Evolutionary conservation across 2,329 filamentous ascomycete genomes (phyloP).

Genomic region (Dothideomycetes sp.): DNA sequence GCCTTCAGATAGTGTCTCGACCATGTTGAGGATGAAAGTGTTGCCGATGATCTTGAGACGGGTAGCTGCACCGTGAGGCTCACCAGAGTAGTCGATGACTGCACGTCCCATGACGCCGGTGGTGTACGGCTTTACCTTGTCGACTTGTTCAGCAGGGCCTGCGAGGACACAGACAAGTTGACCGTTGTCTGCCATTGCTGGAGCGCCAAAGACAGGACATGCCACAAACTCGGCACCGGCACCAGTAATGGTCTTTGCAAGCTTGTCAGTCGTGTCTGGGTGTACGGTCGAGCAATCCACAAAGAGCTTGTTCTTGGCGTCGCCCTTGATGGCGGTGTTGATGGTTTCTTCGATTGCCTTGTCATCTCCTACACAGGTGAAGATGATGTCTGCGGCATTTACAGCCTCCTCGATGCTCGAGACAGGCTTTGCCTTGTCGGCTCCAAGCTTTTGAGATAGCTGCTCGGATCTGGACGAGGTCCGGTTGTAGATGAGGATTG

Average conservation of each 20-base stretch:
- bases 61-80: slow-evolving; percentile 57
- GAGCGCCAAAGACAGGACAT: slow-evolving; percentile 61
- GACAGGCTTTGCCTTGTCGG: slow-evolving; percentile 53
- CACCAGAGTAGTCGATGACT: slow-evolving; percentile 59
- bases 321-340: slow-evolving; percentile 40
- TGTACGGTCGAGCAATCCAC: slow-evolving; percentile 84
- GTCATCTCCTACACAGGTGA: slow-evolving; percentile 73
- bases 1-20: slow-evolving; percentile 68
- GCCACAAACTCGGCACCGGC: slow-evolving; percentile 66
- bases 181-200: slow-evolving; percentile 59
- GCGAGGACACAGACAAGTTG: slow-evolving; percentile 64
- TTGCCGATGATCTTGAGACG: slow-evolving; percentile 78
- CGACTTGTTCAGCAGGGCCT: slow-evolving; percentile 48
- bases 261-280: slow-evolving; percentile 62
- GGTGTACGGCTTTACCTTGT: slow-evolving; percentile 58
- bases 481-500: slow-evolving; percentile 72
- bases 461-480: slow-evolving; percentile 55
- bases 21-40: slow-evolving; percentile 74
- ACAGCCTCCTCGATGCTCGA: slow-evolving; percentile 56
- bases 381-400: slow-evolving; percentile 62
- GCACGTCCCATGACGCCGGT: slow-evolving; percentile 60
- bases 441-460: slow-evolving; percentile 48
- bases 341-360: slow-evolving; percentile 56
- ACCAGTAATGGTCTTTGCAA: slow-evolving; percentile 46
- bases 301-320: slow-evolving; percentile 60